A percentile compares a stretch with the other conserved stretches of the same genome.
Conservation (phyloP, 2,329 filamentous ascomycete genomes). For the Fonsecaea nubica region DNA sequence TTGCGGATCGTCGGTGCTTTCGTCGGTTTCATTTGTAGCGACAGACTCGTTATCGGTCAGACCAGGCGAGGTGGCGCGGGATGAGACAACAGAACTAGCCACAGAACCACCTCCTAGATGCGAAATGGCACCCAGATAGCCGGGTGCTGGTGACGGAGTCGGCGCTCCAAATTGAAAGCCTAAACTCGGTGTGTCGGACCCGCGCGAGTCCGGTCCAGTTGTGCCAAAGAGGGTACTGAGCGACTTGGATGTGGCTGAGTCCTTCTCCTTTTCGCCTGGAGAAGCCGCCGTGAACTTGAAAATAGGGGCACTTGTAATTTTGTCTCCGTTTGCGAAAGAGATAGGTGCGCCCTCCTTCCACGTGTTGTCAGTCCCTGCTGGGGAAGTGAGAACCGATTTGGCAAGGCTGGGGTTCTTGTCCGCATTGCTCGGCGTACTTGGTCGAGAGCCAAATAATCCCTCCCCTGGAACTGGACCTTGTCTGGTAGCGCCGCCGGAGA, state of each 20-base stretch:
- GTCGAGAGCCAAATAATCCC: conserved; percentile 43
- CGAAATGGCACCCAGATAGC: conserved; percentile 41
- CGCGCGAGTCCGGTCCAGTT: conserved; percentile 33
- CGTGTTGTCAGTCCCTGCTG: conserved; percentile 50
- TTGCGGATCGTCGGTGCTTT: conserved; percentile 64
- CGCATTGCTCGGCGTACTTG: conserved; percentile 38
- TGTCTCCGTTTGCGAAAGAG: conserved; percentile 51
- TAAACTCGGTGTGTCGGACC: conserved; percentile 37
- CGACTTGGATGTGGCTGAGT: conserved; percentile 41
- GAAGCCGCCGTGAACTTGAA: conserved; percentile 43
- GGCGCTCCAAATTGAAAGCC: conserved; percentile 50
- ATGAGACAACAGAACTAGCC: conserved; percentile 48
- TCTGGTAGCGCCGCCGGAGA: conserved; percentile 35
- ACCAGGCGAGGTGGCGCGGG: conserved; percentile 56
- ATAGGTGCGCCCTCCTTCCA: conserved; percentile 58
- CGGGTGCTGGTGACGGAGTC: conserved; percentile 38
- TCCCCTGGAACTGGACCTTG: conserved; percentile 38
- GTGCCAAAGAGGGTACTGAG: conserved; percentile 44
- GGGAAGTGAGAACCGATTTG: conserved; percentile 35
- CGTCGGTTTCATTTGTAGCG: conserved; percentile 53
- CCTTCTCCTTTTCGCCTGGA: conserved; percentile 33
- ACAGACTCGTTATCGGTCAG: conserved; percentile 51
- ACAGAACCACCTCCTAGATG: conserved; percentile 43
- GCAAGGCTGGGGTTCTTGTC: conserved; percentile 32
- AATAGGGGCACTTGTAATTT: conserved; percentile 40